Percentiles rank a stretch among this genome's conserved stretches.
Evolutionary conservation across 192 early-diverging fungal genomes (phyloP).

Genomic region (Globomyces pollinis-pini): DNA sequence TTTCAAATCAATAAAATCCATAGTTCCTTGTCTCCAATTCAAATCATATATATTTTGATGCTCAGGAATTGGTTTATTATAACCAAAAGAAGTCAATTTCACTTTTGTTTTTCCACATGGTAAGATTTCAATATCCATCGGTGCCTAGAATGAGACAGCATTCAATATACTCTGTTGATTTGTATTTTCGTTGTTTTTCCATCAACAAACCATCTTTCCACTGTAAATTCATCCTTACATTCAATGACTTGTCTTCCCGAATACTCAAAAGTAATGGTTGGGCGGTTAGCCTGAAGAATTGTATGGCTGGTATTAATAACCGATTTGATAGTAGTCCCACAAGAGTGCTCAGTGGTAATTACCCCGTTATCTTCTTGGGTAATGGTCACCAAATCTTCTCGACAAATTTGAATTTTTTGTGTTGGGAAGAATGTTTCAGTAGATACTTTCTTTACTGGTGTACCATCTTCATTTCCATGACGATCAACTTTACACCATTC

Average conservation of each 20-base stretch:
- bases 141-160: not conserved
- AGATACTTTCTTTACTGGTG: no score
- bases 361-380: not conserved
- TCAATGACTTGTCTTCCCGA: not conserved
- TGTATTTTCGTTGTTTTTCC: not conserved
- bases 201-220: not conserved
- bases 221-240: not conserved
- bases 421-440: no score
- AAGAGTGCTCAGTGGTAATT: not conserved
- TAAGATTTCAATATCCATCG: not conserved
- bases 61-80: not conserved
- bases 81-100: not conserved
- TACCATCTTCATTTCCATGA: no score
- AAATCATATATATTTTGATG: not conserved
- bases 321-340: no score
- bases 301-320: no score
- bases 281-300: not conserved
- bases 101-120: not conserved
- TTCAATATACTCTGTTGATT: not conserved
- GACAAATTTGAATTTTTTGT: no score
- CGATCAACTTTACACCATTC: no score
- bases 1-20: not conserved
- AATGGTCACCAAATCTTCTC: not conserved
- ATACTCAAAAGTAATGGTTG: not conserved
- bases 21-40: slow-evolving; percentile 2